A percentile compares a stretch with the other conserved stretches of the same genome.
Evolutionary conservation across 352 stramenopile genomes (phyloP).

Genomic region (Elongisporangium undulatum): DNA sequence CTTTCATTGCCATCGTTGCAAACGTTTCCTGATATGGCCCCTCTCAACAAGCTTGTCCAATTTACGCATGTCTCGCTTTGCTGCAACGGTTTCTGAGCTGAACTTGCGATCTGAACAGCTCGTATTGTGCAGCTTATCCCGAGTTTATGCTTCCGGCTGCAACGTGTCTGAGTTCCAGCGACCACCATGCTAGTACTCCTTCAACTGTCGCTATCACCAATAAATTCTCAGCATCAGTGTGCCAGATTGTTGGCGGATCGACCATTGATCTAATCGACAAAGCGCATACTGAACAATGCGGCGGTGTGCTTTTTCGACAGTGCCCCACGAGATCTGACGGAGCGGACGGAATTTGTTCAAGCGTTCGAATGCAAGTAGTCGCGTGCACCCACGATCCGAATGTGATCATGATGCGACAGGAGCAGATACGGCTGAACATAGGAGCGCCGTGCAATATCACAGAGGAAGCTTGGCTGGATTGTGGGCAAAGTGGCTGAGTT

Average conservation of each 20-base stretch:
- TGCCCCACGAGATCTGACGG: constrained; percentile 3
- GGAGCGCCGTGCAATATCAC: constrained; percentile 15
- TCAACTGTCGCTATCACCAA: constrained; percentile 10
- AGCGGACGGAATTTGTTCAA: constrained; percentile 24
- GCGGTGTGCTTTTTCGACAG: constrained; percentile 18
- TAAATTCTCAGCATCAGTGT: constrained; percentile 9
- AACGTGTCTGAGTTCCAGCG: constrained; percentile 11
- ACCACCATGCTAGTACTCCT: not conserved
- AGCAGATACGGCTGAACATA: constrained; percentile 18
- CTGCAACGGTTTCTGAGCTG: constrained; percentile 22
- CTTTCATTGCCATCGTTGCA: constrained; percentile 12
- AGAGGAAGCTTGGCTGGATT: constrained; percentile 30
- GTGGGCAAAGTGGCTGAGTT: constrained; percentile 10
- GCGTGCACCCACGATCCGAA: constrained; percentile 20
- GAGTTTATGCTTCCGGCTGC: not conserved
- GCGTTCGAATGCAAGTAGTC: constrained; percentile 25
- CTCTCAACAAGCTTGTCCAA: constrained; percentile 12
- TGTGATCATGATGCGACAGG: constrained; percentile 17
- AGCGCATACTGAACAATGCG: constrained; percentile 19
- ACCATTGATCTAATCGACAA: constrained; percentile 3
- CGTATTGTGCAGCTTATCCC: constrained; percentile 16
- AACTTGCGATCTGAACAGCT: constrained; percentile 19
- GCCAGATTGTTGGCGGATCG: constrained; percentile 4
- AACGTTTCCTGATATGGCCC: constrained; percentile 16
- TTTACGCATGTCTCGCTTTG: constrained; percentile 16